Base-by-base conservation (phyloP, 768 basidiomycete genomes). In the Termitomyces sp. region DNA sequence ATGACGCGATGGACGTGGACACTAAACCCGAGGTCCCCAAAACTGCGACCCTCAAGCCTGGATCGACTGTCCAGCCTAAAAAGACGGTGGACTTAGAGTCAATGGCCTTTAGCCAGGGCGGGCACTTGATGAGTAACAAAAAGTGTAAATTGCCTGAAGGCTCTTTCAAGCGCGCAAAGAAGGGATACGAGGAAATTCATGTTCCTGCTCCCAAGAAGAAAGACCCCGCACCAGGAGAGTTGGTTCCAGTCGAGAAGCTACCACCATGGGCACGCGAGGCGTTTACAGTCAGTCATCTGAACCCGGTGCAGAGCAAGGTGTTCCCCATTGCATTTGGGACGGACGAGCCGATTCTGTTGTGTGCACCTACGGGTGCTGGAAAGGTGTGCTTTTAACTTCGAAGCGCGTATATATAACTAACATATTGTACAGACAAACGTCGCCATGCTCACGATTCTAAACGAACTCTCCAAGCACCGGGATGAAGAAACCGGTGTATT, bases 121-220 rank as follows among this genome's bases (percentile, higher is more conserved):
- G 92, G 0, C 95, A 98, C 60, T 75, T 98, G 60, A 99, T 98
- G 96, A 92, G 92, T 16, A 98, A 98, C 77, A 98, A 98, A 74
- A 98, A 98, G 75, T 92, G 90, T 75, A 97, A 95, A 69, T 85
- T 98, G 3, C 97, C 97, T 0, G 94, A 97, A 41, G 97, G 97
- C 4, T 97, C 94, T 16, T 95, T 98, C 81, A 98, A 98, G 74
- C 88, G 96, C 47, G 83, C 91, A 18, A 87, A 89, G 73, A 99
- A 99, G 71, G 94, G 97, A 1, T 98, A 91, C 70, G 97, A 98
- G 70, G 97, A 99, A 71, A 95, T 99, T 33, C 94, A 98, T 61
- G 92, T 99, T 1, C 95, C 95, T 4, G 88, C 92, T 0, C 94
- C 94, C 10, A 95, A 95, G 75, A 80, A 86, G 59, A 85, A 88